Base-by-base conservation (phyloP, 2,329 filamentous ascomycete genomes). In the Claviceps sp. region DNA sequence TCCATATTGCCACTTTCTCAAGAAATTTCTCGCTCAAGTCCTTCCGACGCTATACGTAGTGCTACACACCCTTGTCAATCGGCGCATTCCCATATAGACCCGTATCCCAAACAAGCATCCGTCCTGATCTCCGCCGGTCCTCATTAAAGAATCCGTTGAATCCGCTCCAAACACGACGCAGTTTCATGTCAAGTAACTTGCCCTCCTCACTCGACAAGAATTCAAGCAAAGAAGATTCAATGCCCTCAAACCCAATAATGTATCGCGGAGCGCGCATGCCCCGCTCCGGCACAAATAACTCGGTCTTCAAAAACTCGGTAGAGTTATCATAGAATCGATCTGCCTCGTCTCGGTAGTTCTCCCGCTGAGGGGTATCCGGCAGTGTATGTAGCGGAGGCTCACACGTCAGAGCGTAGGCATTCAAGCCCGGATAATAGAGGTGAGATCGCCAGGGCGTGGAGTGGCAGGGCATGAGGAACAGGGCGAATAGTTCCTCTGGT, bases 391-490 rank as follows among this genome's bases (percentile, higher is more conserved):
- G 69, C 0, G 93, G 93, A 1, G 93, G 93, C 59, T 96, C 90
- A 66, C 93, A 98, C 5, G 86, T 85, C 16, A 97, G 72, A 0
- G 90, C 91, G 74, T 90, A 90, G 4, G 88, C 89, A 53, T 79
- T 70, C 50, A 96, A 80, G 34, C 73, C 70, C 0, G 87, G 79
- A 62, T 93, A 79, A 54, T 94, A 74, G 40, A 97, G 77, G 62
- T 94, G 86, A 16, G 85, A 89, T 60, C 90, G 85, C 91, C 93
- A 97, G 2, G 93, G 91, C 0, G 91, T 97, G 57, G 86, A 87
- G 72, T 98, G 93, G 69, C 93, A 98, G 9, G 93, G 93, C 77
- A 90, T 95, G 23, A 98, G 76, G 69, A 97, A 96, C 20, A 85
- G 84, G 37, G 83, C 80, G 59, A 83, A 83, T 11, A 81, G 73